A percentile compares a stretch with the other conserved stretches of the same genome.
phyloP scores from a whole-genome alignment of 495 filamentous ascomycete species.

The Bathelium albidoporum region DNA sequence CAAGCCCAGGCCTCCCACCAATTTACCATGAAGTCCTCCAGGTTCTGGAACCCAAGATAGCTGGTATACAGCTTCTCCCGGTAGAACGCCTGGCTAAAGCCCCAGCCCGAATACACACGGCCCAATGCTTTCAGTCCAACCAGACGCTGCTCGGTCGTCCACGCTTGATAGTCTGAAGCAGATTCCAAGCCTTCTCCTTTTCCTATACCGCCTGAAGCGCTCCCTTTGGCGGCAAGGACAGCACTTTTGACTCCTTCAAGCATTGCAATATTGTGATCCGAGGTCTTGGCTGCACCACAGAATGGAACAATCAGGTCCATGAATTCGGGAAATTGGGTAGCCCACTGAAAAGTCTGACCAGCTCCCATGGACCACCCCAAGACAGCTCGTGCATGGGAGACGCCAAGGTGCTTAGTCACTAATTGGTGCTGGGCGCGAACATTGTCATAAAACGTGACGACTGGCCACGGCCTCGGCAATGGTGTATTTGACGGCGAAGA shows the following conservation, averaged over 20 bases:
- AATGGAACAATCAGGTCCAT: conserved; percentile 58
- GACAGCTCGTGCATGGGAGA: conserved; percentile 52
- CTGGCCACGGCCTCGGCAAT: conserved; percentile 45
- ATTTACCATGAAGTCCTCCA: conserved; percentile 59
- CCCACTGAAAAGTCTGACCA: conserved; percentile 61
- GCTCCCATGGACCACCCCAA: conserved; percentile 65
- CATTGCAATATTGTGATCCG: conserved; percentile 60
- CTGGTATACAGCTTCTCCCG: conserved; percentile 54
- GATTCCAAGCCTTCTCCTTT: conserved; percentile 30
- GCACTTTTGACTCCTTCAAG: conserved; percentile 61
- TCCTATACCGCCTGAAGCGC: conserved; percentile 40
- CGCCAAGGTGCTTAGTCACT: conserved; percentile 51
- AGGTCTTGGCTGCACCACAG: conserved; percentile 56
- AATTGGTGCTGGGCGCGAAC: conserved; percentile 56
- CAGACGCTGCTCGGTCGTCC: conserved; percentile 47
- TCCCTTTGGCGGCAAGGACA: conserved; percentile 51
- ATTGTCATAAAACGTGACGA: conserved; percentile 57
- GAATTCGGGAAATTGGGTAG: conserved; percentile 59
- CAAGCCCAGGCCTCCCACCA: conserved; percentile 68
- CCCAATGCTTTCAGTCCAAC: conserved; percentile 59
- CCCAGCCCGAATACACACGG: conserved; percentile 66
- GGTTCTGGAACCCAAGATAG: conserved; percentile 45
- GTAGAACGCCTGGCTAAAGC: conserved; percentile 64
- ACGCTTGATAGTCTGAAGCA: conserved; percentile 35
- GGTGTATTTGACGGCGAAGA: conserved; percentile 57